phyloP scores from a whole-genome alignment of 495 filamentous ascomycete species.

The Cetradonia linearis region DNA sequence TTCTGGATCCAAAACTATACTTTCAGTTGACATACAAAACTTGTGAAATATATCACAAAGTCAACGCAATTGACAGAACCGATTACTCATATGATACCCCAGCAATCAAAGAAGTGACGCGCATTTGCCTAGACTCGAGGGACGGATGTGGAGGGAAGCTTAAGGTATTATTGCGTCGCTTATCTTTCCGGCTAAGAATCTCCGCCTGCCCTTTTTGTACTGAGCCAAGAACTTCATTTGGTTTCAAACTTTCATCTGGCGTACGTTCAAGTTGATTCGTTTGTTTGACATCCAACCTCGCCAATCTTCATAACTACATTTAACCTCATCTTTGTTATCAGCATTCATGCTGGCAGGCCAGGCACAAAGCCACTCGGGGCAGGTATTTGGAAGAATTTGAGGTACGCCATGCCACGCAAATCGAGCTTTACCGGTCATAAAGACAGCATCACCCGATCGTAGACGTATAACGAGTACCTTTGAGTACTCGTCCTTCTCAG shows the following conservation, averaged over 20 bases:
- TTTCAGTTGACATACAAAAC: neutral
- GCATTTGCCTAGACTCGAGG: neutral
- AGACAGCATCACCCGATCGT: constrained; percentile 69
- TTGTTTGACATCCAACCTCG: constrained; percentile 78
- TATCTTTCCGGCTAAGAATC: constrained; percentile 12
- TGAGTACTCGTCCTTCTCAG: constrained; percentile 30
- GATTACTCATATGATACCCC: neutral
- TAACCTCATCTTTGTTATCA: constrained; percentile 19
- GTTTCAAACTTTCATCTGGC: constrained; percentile 66
- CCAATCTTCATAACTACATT: constrained; percentile 49
- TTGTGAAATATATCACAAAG: neutral
- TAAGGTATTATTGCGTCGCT: neutral
- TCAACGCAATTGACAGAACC: neutral
- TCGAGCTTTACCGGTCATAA: constrained; percentile 66
- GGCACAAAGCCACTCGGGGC: constrained; percentile 58
- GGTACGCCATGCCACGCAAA: constrained; percentile 95
- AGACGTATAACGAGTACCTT: constrained; percentile 52
- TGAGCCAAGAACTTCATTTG: neutral
- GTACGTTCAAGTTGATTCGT: constrained; percentile 80
- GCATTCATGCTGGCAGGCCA: constrained; percentile 53
- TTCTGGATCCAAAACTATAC: neutral
- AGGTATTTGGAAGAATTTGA: constrained; percentile 64
- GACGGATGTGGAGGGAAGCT: constrained; percentile 13
- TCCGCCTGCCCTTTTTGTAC: constrained; percentile 13
- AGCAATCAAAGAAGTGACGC: constrained; percentile 3